Evolutionary conservation across 2,329 filamentous ascomycete genomes (phyloP).

Genomic region (Fusarium anthophilum): DNA sequence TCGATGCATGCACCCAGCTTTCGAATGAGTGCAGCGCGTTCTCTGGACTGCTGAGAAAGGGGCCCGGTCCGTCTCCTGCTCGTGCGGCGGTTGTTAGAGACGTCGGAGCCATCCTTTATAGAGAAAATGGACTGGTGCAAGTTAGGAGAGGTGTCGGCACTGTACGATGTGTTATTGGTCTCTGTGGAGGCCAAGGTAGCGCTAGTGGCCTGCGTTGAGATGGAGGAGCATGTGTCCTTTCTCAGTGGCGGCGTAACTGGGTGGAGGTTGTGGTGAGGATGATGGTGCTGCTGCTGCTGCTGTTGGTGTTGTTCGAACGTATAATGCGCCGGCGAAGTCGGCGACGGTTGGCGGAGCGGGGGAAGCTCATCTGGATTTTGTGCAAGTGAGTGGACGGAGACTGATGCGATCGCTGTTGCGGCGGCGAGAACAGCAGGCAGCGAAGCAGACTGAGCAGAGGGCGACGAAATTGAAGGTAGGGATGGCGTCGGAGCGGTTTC

Average conservation of each 20-base stretch:
- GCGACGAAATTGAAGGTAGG: conserved; percentile 41
- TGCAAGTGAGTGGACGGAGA: conserved; percentile 30
- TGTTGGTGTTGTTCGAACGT: conserved; percentile 43
- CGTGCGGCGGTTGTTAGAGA: conserved; percentile 62
- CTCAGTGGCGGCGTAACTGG: conserved; percentile 47
- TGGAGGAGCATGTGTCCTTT: conserved; percentile 64
- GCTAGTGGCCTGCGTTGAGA: conserved; percentile 61
- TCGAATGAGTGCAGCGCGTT: conserved; percentile 67
- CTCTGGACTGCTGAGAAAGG: conserved; percentile 65
- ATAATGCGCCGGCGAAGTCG: conserved; percentile 41
- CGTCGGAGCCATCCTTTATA: conserved; percentile 64
- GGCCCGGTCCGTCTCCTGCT: conserved; percentile 68
- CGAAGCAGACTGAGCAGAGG: conserved; percentile 41
- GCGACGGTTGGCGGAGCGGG: conserved; percentile 42
- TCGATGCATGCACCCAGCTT: conserved; percentile 67
- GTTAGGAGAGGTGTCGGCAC: conserved; percentile 62
- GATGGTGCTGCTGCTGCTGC: conserved; percentile 32
- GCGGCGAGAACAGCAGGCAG: conserved; percentile 38
- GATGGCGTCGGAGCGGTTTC: conserved; percentile 39
- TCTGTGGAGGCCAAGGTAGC: conserved; percentile 55
- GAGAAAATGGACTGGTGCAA: conserved; percentile 64
- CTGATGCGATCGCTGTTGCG: conserved; percentile 34
- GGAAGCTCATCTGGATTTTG: conserved; percentile 42
- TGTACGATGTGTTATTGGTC: conserved; percentile 61
- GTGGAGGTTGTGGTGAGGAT: conserved; percentile 42